phyloP scores from a whole-genome alignment of 108 stramenopile species.

The Nannochloropsis salina region DNA sequence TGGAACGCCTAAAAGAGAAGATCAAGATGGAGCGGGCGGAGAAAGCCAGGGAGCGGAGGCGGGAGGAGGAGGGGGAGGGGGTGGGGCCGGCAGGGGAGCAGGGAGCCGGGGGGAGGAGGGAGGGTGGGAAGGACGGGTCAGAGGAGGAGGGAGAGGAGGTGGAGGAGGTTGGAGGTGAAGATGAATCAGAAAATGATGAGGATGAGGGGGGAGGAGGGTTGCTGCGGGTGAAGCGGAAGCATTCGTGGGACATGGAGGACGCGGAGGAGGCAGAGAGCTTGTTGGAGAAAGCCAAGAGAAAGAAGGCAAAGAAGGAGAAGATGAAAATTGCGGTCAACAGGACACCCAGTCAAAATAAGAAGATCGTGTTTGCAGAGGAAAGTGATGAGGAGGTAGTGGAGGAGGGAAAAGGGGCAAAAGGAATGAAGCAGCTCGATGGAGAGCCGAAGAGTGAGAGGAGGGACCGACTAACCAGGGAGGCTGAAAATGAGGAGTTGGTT shows the following conservation, averaged over 20 bases:
- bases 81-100: not conserved
- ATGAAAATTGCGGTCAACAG: conserved; percentile 44
- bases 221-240: conserved; percentile 36
- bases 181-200: conserved; percentile 34
- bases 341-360: conserved; percentile 28
- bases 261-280: conserved; percentile 22
- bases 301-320: conserved; percentile 34
- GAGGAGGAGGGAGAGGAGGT: conserved; percentile 24
- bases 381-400: conserved; percentile 24
- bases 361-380: conserved; percentile 44
- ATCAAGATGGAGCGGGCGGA: conserved; percentile 75
- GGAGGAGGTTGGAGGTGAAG: conserved; percentile 22
- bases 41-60: conserved; percentile 58
- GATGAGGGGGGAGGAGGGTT: conserved; percentile 62
- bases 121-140: conserved; percentile 38
- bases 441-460: conserved; percentile 21
- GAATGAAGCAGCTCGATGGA: conserved; percentile 15
- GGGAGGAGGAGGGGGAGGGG: not conserved
- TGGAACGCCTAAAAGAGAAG: conserved; percentile 83
- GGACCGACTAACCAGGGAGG: not conserved
- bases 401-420: not conserved
- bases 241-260: conserved; percentile 21
- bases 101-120: conserved; percentile 19
- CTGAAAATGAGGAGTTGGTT: not conserved
- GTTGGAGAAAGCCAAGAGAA: conserved; percentile 25